Base-by-base conservation (phyloP, 75 land plant genomes). In the Gnetum montanum region DNA sequence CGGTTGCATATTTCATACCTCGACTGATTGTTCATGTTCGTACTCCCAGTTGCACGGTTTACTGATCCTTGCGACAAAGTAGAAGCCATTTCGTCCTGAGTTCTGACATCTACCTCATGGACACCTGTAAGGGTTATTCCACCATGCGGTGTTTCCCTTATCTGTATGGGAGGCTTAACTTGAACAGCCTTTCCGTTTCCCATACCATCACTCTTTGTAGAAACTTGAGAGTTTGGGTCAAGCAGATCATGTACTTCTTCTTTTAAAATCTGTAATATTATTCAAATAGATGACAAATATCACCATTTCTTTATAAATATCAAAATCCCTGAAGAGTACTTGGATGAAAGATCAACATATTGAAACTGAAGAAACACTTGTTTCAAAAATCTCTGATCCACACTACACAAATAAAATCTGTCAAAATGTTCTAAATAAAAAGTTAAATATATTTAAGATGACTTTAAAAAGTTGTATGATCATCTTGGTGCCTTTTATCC, bases 201-300 rank as follows among this genome's bases (percentile, higher is more conserved):
- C 19, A 22, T 29, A 43, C 70, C 75, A 5, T 78, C 76, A 56
- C 36, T 10, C 47, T 43, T 67, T 3, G 34, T 12, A 20, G 56
- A 7, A 45, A 49, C 26, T 0, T 56, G 50, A 23, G 74, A 35
- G 55, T 64, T 79, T 54, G 81, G 61, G 33, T 86, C 99, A 25
- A 95, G 83, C 35, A 95, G 61, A 62, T 95, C 99, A 76, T 86
- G 90, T 1, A 95, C 84, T 66, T 95, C 99, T 67, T 95, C 99
- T 47, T 95, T 95, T 13, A 95, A 78, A 48, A 95, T 95, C 99
- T 95, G 76, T 36, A 35, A 35, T 34, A 59, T n/a, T n/a, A n/a
- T n/a, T n/a, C n/a, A n/a, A n/a, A n/a, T n/a, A n/a, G 27, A n/a
- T 20, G 8, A 30, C 33, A 65, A 43, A 4, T 38, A 11, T 3